Conservation (phyloP, 2,329 filamentous ascomycete genomes). For the Coniella vitis region DNA sequence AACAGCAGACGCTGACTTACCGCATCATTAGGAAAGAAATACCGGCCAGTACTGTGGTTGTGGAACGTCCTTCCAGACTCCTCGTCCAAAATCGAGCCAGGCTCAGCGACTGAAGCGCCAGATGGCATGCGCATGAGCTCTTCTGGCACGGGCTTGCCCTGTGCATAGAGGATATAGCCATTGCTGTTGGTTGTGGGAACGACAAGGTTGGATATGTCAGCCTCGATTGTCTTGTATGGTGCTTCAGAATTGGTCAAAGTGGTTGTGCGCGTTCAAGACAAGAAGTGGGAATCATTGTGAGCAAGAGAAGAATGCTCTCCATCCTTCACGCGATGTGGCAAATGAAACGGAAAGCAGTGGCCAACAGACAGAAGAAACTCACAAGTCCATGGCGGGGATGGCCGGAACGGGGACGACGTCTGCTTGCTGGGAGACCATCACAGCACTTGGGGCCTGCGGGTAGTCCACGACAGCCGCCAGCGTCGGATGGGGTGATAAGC, state of each 20-base stretch:
- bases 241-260: not conserved
- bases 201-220: not conserved
- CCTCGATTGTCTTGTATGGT: not conserved
- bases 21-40: constrained; percentile 27
- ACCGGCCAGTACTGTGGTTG: constrained; percentile 15
- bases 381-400: constrained; percentile 1
- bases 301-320: not conserved
- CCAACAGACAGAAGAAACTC: not conserved
- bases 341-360: not conserved
- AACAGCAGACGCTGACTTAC: no score
- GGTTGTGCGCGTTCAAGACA: not conserved
- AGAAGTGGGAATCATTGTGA: not conserved
- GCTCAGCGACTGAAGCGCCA: constrained; percentile 10
- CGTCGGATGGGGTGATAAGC: no score
- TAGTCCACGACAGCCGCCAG: not conserved
- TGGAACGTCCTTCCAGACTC: constrained; percentile 14
- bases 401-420: not conserved
- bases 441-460: not conserved
- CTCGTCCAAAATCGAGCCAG: constrained; percentile 8
- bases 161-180: constrained; percentile 9
- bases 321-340: no score
- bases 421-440: no score
- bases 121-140: constrained; percentile 11
- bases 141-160: constrained; percentile 7
- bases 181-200: not conserved